Percentiles rank a stretch among this genome's conserved stretches.
Conservation (phyloP, 148 eudicot genomes). For the Heliosperma pusillum region DNA sequence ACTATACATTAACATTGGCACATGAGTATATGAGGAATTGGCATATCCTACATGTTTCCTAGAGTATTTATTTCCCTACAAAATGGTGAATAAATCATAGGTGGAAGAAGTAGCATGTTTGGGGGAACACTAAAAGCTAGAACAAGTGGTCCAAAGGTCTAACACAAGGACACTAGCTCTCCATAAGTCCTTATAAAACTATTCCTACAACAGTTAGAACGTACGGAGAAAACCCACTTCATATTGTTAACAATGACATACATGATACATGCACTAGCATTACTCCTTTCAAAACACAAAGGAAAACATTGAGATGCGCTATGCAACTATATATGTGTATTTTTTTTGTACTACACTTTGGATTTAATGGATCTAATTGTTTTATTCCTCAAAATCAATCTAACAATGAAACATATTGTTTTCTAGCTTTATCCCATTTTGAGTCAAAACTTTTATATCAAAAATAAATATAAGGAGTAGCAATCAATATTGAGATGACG, state of each 20-base stretch:
- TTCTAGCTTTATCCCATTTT: too few species aligned
- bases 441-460: too few species aligned
- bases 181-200: slow-evolving; percentile 14
- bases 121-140: neutral
- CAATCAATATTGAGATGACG: too few species aligned
- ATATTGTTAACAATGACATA: neutral
- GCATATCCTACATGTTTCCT: slow-evolving; percentile 14
- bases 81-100: slow-evolving; percentile 4
- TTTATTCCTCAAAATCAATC: too few species aligned
- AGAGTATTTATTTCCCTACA: neutral
- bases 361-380: too few species aligned
- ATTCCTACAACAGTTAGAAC: neutral
- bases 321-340: too few species aligned
- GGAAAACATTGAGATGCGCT: too few species aligned
- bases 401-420: too few species aligned
- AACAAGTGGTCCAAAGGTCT: slow-evolving; percentile 12
- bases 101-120: slow-evolving; percentile 22
- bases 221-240: slow-evolving; percentile 9
- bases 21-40: neutral
- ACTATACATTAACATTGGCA: too few species aligned
- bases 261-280: neutral
- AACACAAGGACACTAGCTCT: neutral
- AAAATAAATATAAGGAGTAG: too few species aligned
- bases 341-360: too few species aligned
- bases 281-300: too few species aligned